Evolutionary conservation across 495 filamentous ascomycete species (phyloP), one percentile per base, ranked within the genome.

Genomic region (Penicillium alfredii): DNA sequence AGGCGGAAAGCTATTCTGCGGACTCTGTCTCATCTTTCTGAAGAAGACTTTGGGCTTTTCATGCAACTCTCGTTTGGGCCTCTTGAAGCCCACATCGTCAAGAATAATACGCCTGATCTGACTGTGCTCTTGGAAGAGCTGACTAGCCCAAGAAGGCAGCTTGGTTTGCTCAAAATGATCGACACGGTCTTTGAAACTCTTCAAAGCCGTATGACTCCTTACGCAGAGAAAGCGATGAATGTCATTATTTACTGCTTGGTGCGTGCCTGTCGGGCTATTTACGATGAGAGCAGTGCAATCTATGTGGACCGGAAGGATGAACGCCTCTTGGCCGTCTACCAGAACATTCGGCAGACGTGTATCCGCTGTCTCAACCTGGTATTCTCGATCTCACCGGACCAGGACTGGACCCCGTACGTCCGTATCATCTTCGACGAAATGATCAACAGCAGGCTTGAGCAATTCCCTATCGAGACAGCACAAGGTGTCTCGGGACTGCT

Each of bases 91-190:
- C 58, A 59, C 0, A 44, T 86, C n/a, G 38, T 83, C 13, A 56
- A 81, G 22, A 64, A 76, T 27, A 56, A 63, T 0, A 48, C 68
- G 6, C 38, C 74, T 1, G 66, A 82, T 16, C 58, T 72, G 19
- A 48, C 62, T 11, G 40, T 64, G 0, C 69, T 88, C 32, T 48
- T 63, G 2, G 51, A 60, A 9, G 77, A 82, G 29, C 31, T 77
- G 1, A 51, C 86, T 3, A 76, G 71, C 14, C 63, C 69, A 10
- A 76, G 88, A 42, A 89, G 88, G 61, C 90, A 95, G 51, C 66
- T 88, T 35, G 92, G 92, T 57, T 67, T 95, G 44, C 56, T 94
- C 26, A 88, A 88, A 52, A 90, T 97, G 86, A 69, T 92, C 27
- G 81, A 88, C 34, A 80, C 87, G n/a, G 74, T 97, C 53, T 77